These are phyloP conservation scores for Phaseolus coccineus DNA, from an alignment of 331 rosid species.

Conservation along the genomic window DNA sequence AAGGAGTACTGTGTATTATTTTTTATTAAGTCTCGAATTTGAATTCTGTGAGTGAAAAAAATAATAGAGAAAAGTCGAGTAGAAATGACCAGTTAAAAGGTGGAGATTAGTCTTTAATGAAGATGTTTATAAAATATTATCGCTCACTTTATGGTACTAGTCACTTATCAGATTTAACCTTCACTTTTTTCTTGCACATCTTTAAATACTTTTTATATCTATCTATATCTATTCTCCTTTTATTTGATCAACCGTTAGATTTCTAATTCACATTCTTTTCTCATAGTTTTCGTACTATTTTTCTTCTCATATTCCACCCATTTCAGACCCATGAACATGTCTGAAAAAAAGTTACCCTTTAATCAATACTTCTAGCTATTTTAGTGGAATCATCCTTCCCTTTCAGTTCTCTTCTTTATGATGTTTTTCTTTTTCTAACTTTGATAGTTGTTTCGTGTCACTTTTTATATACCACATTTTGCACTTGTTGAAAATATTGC, in stretches of 20 bases:
- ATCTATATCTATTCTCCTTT: background rate
- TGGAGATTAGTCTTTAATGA: too few species aligned
- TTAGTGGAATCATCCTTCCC: background rate
- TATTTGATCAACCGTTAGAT: background rate
- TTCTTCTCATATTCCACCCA: background rate
- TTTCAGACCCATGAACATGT: background rate
- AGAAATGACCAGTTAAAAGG: too few species aligned
- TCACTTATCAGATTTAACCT: background rate
- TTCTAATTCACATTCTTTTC: background rate
- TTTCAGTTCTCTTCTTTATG: background rate
- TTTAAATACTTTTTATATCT: background rate
- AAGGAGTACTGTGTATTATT: too few species aligned
- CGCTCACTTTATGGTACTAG: background rate
- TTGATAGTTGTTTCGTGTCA: background rate
- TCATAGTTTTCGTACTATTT: background rate
- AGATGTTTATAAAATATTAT: background rate
- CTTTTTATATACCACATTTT: background rate
- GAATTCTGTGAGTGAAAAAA: too few species aligned
- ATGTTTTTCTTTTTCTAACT: constrained; percentile 11
- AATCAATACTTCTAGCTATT: background rate
- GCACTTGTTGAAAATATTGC: background rate
- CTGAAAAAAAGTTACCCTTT: background rate
- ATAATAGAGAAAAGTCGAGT: too few species aligned
- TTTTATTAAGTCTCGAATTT: too few species aligned
- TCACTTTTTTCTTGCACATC: background rate